Conservation (phyloP, 148 eudicot species). For the Nepenthes gracilis region DNA sequence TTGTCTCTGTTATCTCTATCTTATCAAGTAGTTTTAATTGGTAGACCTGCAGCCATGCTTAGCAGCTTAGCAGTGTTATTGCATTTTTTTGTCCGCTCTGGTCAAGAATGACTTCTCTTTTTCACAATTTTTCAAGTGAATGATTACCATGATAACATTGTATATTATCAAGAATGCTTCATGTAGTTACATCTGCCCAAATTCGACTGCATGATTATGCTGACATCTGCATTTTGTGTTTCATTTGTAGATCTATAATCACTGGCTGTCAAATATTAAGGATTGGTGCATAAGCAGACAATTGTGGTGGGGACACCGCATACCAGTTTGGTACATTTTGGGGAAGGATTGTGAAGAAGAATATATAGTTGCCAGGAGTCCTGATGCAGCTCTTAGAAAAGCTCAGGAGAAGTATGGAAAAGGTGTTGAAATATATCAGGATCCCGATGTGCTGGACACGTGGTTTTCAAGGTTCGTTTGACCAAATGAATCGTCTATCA, state of each 20-base stretch:
- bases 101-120: not conserved
- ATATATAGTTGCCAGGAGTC: constrained; percentile 79
- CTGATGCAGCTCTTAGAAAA: constrained; percentile 65
- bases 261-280: constrained; percentile 92
- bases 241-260: constrained; percentile 68
- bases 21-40: too few relatives aligned
- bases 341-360: constrained; percentile 89
- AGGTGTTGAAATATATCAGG: constrained; percentile 81
- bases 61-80: too few relatives aligned
- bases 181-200: too few relatives aligned
- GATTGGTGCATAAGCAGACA: constrained; percentile 99
- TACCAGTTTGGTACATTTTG: constrained; percentile 94
- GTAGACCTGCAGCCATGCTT: too few relatives aligned
- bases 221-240: constrained; percentile 13
- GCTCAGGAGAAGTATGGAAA: constrained; percentile 78
- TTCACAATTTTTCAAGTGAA: too few relatives aligned
- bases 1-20: too few relatives aligned
- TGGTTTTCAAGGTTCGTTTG: constrained; percentile 91
- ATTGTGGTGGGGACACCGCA: constrained; percentile 98
- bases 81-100: not conserved
- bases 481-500: not conserved
- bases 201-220: constrained; percentile 4
- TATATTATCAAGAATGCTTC: too few relatives aligned
- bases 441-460: constrained; percentile 97
- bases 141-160: too few relatives aligned